Evolutionary conservation across 2,329 filamentous ascomycete genomes (phyloP).

Genomic region (Conoideocrella luteorostrata): DNA sequence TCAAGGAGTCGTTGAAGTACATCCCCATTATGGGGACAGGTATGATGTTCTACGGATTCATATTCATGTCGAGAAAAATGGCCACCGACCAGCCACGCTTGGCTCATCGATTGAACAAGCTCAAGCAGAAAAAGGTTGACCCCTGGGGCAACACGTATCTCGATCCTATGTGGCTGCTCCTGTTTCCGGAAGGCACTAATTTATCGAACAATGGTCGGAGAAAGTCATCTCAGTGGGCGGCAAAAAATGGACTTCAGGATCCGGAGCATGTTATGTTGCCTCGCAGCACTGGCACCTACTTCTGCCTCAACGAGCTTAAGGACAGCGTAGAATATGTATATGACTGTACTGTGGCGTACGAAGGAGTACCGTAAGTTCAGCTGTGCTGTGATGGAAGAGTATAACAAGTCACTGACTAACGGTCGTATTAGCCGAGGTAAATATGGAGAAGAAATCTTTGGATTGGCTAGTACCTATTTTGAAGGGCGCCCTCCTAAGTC

Average conservation of each 20-base stretch:
- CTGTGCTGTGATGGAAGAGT: neutral
- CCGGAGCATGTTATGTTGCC: constrained; percentile 70
- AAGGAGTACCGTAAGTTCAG: constrained; percentile 80
- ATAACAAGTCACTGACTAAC: constrained; percentile 7
- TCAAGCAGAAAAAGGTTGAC: constrained; percentile 52
- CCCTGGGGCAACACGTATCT: constrained; percentile 49
- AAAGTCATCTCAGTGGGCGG: constrained; percentile 69
- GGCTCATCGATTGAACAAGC: constrained; percentile 63
- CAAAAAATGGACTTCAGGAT: constrained; percentile 67
- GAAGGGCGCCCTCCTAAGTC: constrained; percentile 86
- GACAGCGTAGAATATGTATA: constrained; percentile 76
- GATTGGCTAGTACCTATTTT: constrained; percentile 78
- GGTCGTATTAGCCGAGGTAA: constrained; percentile 54
- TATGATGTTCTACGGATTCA: constrained; percentile 83
- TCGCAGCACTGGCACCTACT: constrained; percentile 72
- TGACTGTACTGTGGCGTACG: constrained; percentile 92
- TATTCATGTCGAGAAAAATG: constrained; percentile 90
- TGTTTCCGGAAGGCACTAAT: constrained; percentile 87
- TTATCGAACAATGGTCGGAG: constrained; percentile 62
- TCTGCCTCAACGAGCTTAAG: constrained; percentile 70
- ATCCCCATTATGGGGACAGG: constrained; percentile 75
- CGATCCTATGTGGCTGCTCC: constrained; percentile 83
- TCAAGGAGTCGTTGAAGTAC: constrained; percentile 79
- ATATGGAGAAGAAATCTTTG: constrained; percentile 89
- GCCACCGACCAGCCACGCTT: constrained; percentile 70